Conservation (phyloP, 441 rosid genomes). For the Hura crepitans region DNA sequence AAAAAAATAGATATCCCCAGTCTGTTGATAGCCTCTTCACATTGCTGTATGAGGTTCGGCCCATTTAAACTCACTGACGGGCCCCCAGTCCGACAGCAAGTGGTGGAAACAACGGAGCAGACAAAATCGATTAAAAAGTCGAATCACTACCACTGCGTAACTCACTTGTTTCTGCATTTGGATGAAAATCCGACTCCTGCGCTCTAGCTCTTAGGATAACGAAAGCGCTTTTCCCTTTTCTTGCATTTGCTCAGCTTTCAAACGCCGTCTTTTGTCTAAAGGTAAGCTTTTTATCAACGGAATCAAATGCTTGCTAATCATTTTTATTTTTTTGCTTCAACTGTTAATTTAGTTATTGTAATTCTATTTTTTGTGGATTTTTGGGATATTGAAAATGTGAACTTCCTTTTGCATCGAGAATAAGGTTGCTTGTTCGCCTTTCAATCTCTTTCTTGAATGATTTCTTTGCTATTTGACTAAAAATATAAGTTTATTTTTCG, state of each 20-base stretch:
- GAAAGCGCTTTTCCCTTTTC: neutral
- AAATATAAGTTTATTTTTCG: neutral
- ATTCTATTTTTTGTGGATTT: neutral
- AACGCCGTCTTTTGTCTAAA: constrained; percentile 10
- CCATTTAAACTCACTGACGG: too few relatives aligned
- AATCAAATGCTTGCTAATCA: neutral
- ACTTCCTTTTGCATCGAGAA: neutral
- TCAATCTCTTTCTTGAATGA: neutral
- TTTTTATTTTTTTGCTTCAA: neutral
- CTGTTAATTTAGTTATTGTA: neutral
- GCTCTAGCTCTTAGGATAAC: too few relatives aligned
- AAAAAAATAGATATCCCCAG: too few relatives aligned
- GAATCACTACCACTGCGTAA: too few relatives aligned
- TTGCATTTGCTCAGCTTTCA: constrained; percentile 12
- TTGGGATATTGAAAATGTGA: neutral
- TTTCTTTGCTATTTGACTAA: neutral
- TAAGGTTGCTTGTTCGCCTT: neutral
- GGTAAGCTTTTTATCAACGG: neutral
- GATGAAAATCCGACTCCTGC: neutral
- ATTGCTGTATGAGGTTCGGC: too few relatives aligned
- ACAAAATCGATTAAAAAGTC: too few relatives aligned
- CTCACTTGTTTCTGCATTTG: too few relatives aligned
- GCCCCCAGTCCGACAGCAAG: too few relatives aligned
- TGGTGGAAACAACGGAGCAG: too few relatives aligned
- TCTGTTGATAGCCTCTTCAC: too few relatives aligned